Conservation (phyloP, 495 filamentous ascomycete genomes). For the Aspergillus bertholletiae region DNA sequence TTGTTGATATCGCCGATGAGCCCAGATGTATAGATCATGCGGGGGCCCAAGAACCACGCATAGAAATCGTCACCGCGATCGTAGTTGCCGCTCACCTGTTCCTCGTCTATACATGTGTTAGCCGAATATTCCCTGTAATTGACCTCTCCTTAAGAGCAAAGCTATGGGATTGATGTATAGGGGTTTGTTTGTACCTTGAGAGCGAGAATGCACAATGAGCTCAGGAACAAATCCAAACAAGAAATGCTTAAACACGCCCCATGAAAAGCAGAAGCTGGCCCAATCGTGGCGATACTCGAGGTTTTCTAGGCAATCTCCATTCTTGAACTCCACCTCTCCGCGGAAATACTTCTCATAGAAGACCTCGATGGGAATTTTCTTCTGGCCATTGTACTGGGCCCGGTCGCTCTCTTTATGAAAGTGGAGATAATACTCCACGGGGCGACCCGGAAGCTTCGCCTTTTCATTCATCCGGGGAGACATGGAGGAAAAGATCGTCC, state of each 20-base stretch:
- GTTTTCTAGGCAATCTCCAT: slow-evolving; percentile 56
- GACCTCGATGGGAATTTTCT: slow-evolving; percentile 62
- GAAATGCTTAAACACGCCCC: slow-evolving; percentile 63
- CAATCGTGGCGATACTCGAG: slow-evolving; percentile 67
- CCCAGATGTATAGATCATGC: slow-evolving; percentile 73
- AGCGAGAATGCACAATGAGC: slow-evolving; percentile 63
- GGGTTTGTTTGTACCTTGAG: slow-evolving; percentile 50
- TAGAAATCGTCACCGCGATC: slow-evolving; percentile 75
- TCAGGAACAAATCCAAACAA: slow-evolving; percentile 66
- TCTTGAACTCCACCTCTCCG: slow-evolving; percentile 61
- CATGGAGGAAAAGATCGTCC: slow-evolving; percentile 52
- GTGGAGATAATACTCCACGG: slow-evolving; percentile 59
- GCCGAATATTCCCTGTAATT: neutral
- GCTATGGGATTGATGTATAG: neutral
- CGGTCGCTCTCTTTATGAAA: slow-evolving; percentile 57
- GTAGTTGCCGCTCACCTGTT: slow-evolving; percentile 73
- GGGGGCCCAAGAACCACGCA: slow-evolving; percentile 69
- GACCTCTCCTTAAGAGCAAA: no score
- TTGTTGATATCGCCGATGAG: slow-evolving; percentile 63
- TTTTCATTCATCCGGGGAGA: slow-evolving; percentile 63
- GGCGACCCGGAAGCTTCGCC: slow-evolving; percentile 55
- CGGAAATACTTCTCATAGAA: slow-evolving; percentile 68
- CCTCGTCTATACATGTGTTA: slow-evolving; percentile 54
- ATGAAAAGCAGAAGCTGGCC: slow-evolving; percentile 66
- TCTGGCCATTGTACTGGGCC: slow-evolving; percentile 55